Percentiles rank a stretch among this genome's conserved stretches.
phyloP scores from a whole-genome alignment of 2,329 filamentous ascomycete genomes.

The Xylariaceae sp. region DNA sequence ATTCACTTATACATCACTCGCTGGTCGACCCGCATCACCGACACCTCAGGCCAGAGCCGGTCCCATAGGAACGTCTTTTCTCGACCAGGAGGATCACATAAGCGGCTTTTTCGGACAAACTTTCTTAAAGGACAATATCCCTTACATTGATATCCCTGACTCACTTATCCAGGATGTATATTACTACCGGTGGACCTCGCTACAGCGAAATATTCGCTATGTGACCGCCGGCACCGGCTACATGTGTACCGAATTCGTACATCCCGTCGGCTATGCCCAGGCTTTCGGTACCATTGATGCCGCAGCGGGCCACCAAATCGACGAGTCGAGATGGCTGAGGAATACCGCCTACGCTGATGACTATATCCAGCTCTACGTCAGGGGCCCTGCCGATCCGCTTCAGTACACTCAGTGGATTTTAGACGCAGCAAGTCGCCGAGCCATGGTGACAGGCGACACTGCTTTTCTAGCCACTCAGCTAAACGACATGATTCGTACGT shows the following conservation, averaged over 20 bases:
- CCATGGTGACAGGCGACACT: conserved; percentile 36
- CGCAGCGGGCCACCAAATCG: conserved; percentile 36
- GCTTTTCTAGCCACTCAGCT: conserved; percentile 36
- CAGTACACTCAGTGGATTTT: conserved; percentile 37
- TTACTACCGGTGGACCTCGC: conserved; percentile 40
- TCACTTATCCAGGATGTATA: conserved; percentile 39
- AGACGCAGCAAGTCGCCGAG: conserved; percentile 32
- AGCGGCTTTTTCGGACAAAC: conserved; percentile 24
- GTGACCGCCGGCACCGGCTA: conserved; percentile 37
- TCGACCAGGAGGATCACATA: conserved; percentile 26
- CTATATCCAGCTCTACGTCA: conserved; percentile 35
- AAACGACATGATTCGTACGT: conserved; percentile 36
- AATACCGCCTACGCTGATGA: conserved; percentile 36
- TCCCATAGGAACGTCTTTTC: conserved; percentile 24
- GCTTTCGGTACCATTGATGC: conserved; percentile 31
- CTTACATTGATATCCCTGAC: conserved; percentile 40
- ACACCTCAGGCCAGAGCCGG: neutral
- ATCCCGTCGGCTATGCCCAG: conserved; percentile 35
- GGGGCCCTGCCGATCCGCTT: conserved; percentile 34
- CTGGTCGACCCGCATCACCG: conserved; percentile 5
- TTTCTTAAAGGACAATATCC: conserved; percentile 36
- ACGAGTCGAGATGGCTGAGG: conserved; percentile 37
- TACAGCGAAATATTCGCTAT: conserved; percentile 39
- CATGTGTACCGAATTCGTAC: conserved; percentile 40
- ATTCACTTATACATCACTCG: conserved; percentile 9